A percentile compares a stretch with the other conserved stretches of the same genome.
These are phyloP conservation scores for Aeschynomene evenia DNA, from an alignment of 306 rosid genomes.

Conservation along the genomic window DNA sequence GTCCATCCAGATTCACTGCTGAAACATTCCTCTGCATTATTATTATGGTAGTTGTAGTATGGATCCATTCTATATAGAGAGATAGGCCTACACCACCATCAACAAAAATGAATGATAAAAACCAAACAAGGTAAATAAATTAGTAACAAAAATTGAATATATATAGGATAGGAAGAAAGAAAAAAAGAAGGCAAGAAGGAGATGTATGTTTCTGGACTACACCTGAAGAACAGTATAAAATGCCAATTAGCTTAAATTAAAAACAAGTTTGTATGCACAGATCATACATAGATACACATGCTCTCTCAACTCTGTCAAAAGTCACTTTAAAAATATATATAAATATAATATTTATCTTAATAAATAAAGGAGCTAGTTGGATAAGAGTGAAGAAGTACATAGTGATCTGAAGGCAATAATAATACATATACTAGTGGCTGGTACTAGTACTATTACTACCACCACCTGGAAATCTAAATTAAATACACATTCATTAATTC, in stretches of 20 bases:
- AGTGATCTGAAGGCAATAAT: no score
- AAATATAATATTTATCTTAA: no score
- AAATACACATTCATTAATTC: constrained; percentile 49
- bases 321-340: constrained; percentile 19
- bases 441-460: no score
- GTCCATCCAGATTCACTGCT: constrained; percentile 99
- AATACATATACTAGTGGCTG: no score
- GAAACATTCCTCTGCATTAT: constrained; percentile 80
- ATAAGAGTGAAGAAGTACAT: no score
- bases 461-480: constrained; percentile 65
- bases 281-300: constrained; percentile 15
- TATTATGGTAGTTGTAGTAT: constrained; percentile 41
- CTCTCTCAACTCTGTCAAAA: neutral
- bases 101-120: neutral
- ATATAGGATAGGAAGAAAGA: constrained; percentile 32
- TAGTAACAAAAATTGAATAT: neutral
- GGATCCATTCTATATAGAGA: no score
- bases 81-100: no score
- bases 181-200: no score
- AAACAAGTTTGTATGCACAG: constrained; percentile 8
- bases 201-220: constrained; percentile 31
- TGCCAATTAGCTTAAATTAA: constrained; percentile 11
- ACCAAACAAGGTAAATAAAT: neutral
- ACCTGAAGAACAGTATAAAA: constrained; percentile 34
- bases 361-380: no score